Evolutionary conservation across 129 eudicot genomes (phyloP).

Genomic region (Centrapalus pauciflorus): DNA sequence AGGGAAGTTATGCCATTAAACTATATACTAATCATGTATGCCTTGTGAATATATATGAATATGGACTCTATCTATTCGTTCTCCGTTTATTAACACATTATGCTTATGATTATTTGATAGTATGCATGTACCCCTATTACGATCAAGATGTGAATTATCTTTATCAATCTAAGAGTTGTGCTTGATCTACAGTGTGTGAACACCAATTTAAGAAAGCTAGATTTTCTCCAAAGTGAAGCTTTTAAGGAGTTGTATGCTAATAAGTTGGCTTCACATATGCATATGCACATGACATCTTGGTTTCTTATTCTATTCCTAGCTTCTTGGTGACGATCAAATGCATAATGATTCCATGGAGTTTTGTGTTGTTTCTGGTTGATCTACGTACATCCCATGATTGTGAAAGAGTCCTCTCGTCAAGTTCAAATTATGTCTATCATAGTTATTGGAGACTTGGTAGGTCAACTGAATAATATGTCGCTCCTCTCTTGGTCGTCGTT

Average conservation of each 20-base stretch:
- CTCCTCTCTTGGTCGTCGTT: background rate
- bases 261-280: too few species aligned
- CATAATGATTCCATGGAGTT: constrained; percentile 92
- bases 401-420: constrained; percentile 75
- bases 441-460: constrained; percentile 85
- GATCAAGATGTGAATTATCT: too few species aligned
- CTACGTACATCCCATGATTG: constrained; percentile 61
- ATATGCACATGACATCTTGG: background rate
- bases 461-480: background rate
- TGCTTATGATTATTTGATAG: background rate
- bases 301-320: constrained; percentile 38
- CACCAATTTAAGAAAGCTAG: background rate
- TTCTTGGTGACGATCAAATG: constrained; percentile 94
- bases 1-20: background rate
- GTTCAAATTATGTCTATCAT: constrained; percentile 55
- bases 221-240: background rate
- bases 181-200: background rate
- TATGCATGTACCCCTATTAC: background rate
- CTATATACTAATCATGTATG: background rate
- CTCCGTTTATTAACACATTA: background rate
- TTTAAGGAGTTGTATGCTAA: background rate
- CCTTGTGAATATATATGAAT: too few species aligned
- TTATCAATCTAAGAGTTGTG: too few species aligned
- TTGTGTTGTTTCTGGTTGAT: constrained; percentile 73
- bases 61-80: background rate